phyloP scores from a whole-genome alignment of 768 basidiomycete genomes.

The Udeniomyces megalosporus region DNA sequence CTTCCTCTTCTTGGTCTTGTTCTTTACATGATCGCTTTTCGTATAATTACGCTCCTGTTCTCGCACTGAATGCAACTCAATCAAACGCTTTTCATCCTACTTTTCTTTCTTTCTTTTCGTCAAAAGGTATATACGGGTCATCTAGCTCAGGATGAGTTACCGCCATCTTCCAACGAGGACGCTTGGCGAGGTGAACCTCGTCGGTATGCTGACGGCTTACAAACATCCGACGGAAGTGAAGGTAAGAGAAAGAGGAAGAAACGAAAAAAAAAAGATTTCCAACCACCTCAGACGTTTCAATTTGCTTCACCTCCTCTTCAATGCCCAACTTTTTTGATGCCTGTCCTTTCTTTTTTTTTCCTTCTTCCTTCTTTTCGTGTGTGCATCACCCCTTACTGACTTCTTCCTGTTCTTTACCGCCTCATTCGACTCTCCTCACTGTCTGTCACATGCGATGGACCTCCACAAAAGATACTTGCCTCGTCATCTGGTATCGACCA shows the following conservation, averaged over 20 bases:
- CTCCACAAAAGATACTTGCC: conserved; percentile 48
- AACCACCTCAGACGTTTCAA: too few species aligned
- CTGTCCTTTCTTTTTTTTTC: neutral
- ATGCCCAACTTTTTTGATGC: too few species aligned
- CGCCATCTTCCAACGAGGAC: conserved; percentile 18
- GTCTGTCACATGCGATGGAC: neutral
- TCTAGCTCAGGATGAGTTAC: conserved; percentile 31
- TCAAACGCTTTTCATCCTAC: conserved; percentile 54
- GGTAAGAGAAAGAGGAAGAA: neutral
- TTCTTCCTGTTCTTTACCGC: neutral
- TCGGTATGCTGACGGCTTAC: conserved; percentile 76
- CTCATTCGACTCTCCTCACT: too few species aligned
- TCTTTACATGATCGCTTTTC: neutral
- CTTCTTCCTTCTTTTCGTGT: neutral
- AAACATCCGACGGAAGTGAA: conserved; percentile 70
- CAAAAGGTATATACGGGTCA: conserved; percentile 45
- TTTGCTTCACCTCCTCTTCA: too few species aligned
- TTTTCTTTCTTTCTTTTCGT: conserved; percentile 75
- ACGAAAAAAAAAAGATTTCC: too few species aligned
- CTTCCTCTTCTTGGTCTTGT: neutral
- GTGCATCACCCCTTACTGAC: neutral
- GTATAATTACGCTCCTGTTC: neutral
- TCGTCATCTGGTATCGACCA: conserved; percentile 53
- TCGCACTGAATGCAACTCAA: conserved; percentile 38
- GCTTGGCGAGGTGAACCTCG: conserved; percentile 35